These are phyloP conservation scores for Fusarium continuum DNA, from an alignment of 2,329 filamentous ascomycete genomes.

Conservation along the genomic window DNA sequence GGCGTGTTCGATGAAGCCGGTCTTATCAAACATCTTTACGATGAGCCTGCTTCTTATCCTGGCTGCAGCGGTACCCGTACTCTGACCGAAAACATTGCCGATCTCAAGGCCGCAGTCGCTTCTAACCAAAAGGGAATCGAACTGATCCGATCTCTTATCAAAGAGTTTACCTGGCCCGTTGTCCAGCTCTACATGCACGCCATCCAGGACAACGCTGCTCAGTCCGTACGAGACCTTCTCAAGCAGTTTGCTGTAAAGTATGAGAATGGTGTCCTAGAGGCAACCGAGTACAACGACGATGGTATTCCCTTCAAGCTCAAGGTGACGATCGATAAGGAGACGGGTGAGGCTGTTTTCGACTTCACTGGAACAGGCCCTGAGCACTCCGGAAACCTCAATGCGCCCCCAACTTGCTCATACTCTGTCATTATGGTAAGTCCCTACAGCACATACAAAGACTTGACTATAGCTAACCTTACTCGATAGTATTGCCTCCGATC, in stretches of 20 bases:
- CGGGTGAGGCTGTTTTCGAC: constrained; percentile 77
- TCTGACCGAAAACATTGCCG: constrained; percentile 83
- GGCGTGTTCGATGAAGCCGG: constrained; percentile 56
- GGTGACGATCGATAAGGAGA: constrained; percentile 76
- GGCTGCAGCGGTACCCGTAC: constrained; percentile 69
- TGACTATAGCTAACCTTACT: neutral
- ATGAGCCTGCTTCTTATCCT: constrained; percentile 33
- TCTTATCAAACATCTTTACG: constrained; percentile 66
- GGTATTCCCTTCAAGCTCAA: constrained; percentile 80
- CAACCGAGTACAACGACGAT: constrained; percentile 87
- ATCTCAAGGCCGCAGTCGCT: constrained; percentile 86
- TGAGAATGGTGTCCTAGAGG: constrained; percentile 74
- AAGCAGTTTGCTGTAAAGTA: constrained; percentile 76
- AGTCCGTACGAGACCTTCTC: constrained; percentile 76
- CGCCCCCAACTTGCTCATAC: constrained; percentile 43
- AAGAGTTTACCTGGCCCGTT: constrained; percentile 78
- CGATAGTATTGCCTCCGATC: constrained; percentile 45
- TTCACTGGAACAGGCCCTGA: constrained; percentile 46
- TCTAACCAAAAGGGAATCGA: constrained; percentile 87
- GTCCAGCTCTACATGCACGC: constrained; percentile 86
- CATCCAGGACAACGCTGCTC: constrained; percentile 83
- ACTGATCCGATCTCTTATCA: constrained; percentile 76
- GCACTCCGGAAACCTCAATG: constrained; percentile 45
- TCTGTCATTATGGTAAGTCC: constrained; percentile 44
- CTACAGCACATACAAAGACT: fast-evolving